Base-by-base conservation (phyloP, 805 yeast genomes). In the Starmerella sp. region DNA sequence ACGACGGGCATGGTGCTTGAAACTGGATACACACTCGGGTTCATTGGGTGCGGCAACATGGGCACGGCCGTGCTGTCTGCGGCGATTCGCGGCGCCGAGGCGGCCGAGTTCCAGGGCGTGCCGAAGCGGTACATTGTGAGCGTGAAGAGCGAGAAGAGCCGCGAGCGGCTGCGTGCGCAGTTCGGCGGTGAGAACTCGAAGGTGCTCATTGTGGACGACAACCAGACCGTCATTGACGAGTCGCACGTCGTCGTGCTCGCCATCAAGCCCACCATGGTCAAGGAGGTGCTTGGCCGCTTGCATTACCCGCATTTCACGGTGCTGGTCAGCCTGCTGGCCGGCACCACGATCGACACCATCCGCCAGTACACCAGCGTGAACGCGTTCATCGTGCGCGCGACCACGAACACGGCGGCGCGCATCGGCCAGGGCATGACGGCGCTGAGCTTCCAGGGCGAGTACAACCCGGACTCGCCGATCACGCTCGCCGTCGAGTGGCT, bases 391-490 rank as follows among this genome's bases (percentile, higher is more conserved):
- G 86, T 95, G 28, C 78, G 95, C 59, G 95, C 95, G n/a, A 90
- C 95, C 95, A 91, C 99, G 47, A 93, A 91, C 72, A 93, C 98
- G 0, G 97, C 99, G 3, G 95, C 96, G 17, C 83, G 83, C 68
- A 86, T 79, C 68, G 96, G 97, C 28, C 80, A 83, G 62, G 98
- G 97, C 51, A 88, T 91, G 77, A 96, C 97, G 10, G 89, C 88
- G 41, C 82, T 93, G n/a, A 79, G 96, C 2, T 81, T 86, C 65
- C 80, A 91, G 9, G 82, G 82, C 17, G 73, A 60, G 30, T 56
- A 57, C 57, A 62, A 62, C 43, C 65, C 67, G 15, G 64, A 63
- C 46, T 55, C 62, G 17, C 63, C 65, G 31, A 65, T 64, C 50
- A 60, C 60, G 53, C 56, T 56, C n/a, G 62, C 69, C 34, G 67